A percentile compares a stretch with the other conserved stretches of the same genome.
These are phyloP conservation scores for Salix suchowensis DNA, from an alignment of 345 rosid genomes.

Conservation along the genomic window DNA sequence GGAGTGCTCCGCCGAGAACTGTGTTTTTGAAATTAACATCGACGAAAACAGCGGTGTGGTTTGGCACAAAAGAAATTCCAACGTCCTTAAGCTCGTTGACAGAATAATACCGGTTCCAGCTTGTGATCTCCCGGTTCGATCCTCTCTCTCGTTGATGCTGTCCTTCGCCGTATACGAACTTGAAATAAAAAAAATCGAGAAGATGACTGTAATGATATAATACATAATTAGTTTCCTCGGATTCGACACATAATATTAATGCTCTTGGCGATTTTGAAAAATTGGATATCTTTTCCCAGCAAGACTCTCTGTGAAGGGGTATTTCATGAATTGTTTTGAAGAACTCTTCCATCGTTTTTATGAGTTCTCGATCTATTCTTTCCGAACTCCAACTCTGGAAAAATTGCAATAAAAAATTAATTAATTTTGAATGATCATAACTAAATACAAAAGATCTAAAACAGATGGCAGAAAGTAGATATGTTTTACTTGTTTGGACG, in stretches of 20 bases:
- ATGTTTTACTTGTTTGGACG: no score
- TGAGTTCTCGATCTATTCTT: no score
- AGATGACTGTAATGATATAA: neutral
- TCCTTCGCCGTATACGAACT: rapidly evolving
- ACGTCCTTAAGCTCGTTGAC: neutral
- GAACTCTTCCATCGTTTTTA: neutral
- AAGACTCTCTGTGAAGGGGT: no score
- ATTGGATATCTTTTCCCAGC: no score
- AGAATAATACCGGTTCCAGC: neutral
- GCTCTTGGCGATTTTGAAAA: no score
- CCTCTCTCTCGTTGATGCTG: rapidly evolving
- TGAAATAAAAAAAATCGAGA: neutral
- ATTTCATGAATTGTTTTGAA: neutral
- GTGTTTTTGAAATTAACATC: neutral
- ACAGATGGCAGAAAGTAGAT: no score
- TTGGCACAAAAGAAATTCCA: neutral
- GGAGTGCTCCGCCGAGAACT: neutral
- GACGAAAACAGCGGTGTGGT: neutral
- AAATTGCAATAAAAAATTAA: no score
- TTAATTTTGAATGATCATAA: no score
- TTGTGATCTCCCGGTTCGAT: no score
- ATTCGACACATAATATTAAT: no score
- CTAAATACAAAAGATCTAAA: no score
- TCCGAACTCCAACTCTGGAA: no score
- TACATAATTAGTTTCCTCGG: rapidly evolving